phyloP scores from a whole-genome alignment of 345 rosid species.

The Brassica nigra region DNA sequence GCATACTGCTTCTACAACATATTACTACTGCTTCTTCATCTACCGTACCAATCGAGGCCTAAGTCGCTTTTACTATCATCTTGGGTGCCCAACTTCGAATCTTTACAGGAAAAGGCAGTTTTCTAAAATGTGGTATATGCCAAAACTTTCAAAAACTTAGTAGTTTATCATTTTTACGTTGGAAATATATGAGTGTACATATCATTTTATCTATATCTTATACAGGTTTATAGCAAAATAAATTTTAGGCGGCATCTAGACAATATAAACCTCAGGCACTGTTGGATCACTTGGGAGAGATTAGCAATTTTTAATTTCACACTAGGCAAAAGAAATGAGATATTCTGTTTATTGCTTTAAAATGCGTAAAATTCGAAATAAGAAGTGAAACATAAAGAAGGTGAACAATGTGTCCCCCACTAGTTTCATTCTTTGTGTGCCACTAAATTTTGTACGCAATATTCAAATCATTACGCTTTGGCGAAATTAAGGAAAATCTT shows the following conservation, averaged over 20 bases:
- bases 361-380: not conserved
- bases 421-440: conserved; percentile 26
- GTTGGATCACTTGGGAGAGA: not conserved
- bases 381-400: not conserved
- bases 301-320: not conserved
- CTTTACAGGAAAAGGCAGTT: not conserved
- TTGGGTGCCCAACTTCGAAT: conserved; percentile 22
- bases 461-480: conserved; percentile 22
- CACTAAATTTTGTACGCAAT: conserved; percentile 21
- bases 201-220: not conserved
- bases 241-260: not conserved
- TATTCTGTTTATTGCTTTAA: not conserved
- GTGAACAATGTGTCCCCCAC: conserved; percentile 27
- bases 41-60: no score
- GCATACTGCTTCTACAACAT: no score
- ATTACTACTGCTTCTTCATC: no score
- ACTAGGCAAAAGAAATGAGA: not conserved
- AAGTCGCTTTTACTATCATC: not conserved
- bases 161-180: not conserved
- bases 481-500: not conserved
- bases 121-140: conserved; percentile 1
- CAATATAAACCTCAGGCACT: not conserved
- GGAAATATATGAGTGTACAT: not conserved
- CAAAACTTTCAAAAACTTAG: not conserved
- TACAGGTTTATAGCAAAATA: not conserved